Evolutionary conservation across 495 filamentous ascomycete species (phyloP).

Genomic region (Cladorrhinum samala): DNA sequence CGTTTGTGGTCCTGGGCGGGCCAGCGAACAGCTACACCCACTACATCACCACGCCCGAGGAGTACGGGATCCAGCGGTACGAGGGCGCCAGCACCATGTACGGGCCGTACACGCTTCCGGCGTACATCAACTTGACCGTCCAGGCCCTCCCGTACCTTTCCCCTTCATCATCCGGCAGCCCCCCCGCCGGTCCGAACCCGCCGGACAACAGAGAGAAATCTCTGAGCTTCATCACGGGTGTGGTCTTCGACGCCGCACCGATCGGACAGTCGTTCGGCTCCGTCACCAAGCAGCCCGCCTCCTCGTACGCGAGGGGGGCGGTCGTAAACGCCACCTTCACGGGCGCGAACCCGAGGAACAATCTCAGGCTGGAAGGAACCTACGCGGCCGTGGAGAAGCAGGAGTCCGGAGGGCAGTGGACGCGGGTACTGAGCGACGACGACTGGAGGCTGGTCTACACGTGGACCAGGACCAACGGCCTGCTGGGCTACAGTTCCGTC

Average conservation of each 20-base stretch:
- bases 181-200: conserved; percentile 58
- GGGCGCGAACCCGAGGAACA: conserved; percentile 87
- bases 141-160: conserved; percentile 64
- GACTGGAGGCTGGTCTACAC: conserved; percentile 79
- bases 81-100: conserved; percentile 94
- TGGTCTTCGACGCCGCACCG: conserved; percentile 67
- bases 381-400: conserved; percentile 70
- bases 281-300: conserved; percentile 49
- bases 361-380: conserved; percentile 73
- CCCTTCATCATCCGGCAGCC: conserved; percentile 38
- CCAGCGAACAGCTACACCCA: conserved; percentile 94
- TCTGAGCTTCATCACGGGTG: conserved; percentile 72
- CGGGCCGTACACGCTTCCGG: conserved; percentile 74
- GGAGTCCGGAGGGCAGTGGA: conserved; percentile 58
- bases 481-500: conserved; percentile 73
- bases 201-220: conserved; percentile 71
- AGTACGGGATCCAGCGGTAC: conserved; percentile 86
- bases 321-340: conserved; percentile 67
- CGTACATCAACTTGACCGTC: conserved; percentile 78
- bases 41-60: conserved; percentile 84
- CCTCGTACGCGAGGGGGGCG: conserved; percentile 55
- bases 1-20: conserved; percentile 66
- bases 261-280: conserved; percentile 66
- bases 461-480: conserved; percentile 69
- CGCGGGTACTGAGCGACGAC: conserved; percentile 58